Conservation (phyloP, 495 filamentous ascomycete genomes). For the Penicillium subrubescens region DNA sequence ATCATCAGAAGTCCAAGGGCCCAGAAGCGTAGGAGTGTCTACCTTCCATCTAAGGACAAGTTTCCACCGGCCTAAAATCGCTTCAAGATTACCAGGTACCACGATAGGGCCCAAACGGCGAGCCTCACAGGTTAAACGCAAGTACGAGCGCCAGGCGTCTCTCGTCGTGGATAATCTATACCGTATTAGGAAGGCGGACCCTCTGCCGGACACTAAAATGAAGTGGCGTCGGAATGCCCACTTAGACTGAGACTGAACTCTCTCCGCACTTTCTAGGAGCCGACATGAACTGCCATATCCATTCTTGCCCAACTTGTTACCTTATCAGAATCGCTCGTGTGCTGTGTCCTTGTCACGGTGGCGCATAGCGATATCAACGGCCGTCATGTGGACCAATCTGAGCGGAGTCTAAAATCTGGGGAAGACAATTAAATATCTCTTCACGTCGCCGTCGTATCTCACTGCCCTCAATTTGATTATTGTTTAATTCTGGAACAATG, state of each 20-base stretch:
- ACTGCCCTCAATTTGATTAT: neutral
- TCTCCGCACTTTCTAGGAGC: slow-evolving; percentile 5
- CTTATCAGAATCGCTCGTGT: neutral
- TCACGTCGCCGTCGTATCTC: neutral
- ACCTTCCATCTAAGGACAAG: neutral
- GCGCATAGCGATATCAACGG: slow-evolving; percentile 7
- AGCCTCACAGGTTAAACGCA: neutral
- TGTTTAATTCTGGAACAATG: neutral
- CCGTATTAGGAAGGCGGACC: slow-evolving; percentile 20
- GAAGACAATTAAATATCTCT: slow-evolving; percentile 11
- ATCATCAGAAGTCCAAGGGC: neutral
- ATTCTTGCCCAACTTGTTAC: neutral
- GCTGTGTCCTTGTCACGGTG: neutral
- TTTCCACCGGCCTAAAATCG: neutral
- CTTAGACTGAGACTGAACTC: neutral
- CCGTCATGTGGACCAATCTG: slow-evolving; percentile 15
- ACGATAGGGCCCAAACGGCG: neutral
- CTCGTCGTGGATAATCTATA: neutral
- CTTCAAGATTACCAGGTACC: neutral
- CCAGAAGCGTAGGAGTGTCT: neutral
- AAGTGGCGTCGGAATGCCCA: neutral
- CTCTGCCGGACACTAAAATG: neutral
- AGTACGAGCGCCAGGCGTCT: neutral
- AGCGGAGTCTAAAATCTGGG: neutral
- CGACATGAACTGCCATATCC: slow-evolving; percentile 6